Evolutionary conservation across 139 green algal genomes (phyloP), one percentile per base, ranked within the genome.

Genomic region (Ettlia oleoabundans): DNA sequence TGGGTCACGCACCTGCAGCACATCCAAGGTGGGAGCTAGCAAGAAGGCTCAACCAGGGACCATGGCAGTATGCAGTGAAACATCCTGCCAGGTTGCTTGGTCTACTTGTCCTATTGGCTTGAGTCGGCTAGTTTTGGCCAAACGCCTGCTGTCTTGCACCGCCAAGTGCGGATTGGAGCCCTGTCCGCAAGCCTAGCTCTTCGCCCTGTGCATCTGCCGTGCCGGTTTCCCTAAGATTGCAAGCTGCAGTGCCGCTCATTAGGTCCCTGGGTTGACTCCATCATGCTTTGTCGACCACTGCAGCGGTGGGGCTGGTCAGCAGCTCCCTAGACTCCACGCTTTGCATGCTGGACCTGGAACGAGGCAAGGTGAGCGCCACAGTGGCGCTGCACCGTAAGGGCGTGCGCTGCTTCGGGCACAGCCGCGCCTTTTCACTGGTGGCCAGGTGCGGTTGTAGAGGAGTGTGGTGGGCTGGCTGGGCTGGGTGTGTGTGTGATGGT

Each of bases 371-470:
- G n/a, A 38, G 41, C 15, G 66, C 75, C 28, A 85, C 76, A 1
- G 74, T 84, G 55, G 74, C 38, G 3, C 42, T 77, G 28, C 93
- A 97, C 74, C 35, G 26, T 24, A 93, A 93, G 78, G 90, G 86
- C 7, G 92, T 97, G 40, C 88, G 94, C 81, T 85, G 58, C 78
- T 95, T 96, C 72, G 89, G 90, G 13, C 94, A 92, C 88, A 95
- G 92, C 76, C 84, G 73, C 35, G 90, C 92, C n/a, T 97, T 95
- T 86, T 93, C 88, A 35, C 82, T 94, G 68, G 92, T 95, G 78
- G 93, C 90, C 3, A 92, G 78, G 78, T 83, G 78, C 33, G 78
- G 13, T 15, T 10, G 41, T 0, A 32, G 8, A 24, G 2, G 15
- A 35, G 40, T 32, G n/a, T n/a, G n/a, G n/a, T n/a, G n/a, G n/a